These are phyloP conservation scores for Nitzschia sp. DNA, from an alignment of 108 stramenopile genomes.

Conservation along the genomic window DNA sequence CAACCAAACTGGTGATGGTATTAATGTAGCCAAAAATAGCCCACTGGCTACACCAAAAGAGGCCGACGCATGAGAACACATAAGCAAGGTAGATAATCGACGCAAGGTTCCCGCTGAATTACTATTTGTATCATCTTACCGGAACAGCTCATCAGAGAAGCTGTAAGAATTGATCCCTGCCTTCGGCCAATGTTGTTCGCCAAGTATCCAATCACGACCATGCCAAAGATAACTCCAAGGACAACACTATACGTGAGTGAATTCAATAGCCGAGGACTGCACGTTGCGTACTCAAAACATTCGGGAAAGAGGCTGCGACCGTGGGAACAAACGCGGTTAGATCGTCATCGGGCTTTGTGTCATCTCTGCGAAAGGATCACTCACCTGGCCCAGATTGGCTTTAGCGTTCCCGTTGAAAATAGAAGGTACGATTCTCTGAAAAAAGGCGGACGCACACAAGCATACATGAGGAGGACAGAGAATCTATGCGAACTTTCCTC, in stretches of 20 bases:
- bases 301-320: background rate
- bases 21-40: constrained; percentile 22
- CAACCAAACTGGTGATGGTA: constrained; percentile 28
- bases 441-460: background rate
- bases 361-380: constrained; percentile 6
- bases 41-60: constrained; percentile 30
- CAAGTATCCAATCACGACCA: constrained; percentile 53
- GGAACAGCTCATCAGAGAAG: constrained; percentile 60
- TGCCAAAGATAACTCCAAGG: constrained; percentile 63
- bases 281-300: constrained; percentile 7
- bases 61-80: too few relatives aligned
- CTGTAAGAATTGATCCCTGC: constrained; percentile 57
- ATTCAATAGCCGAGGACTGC: constrained; percentile 28
- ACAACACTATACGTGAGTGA: constrained; percentile 62
- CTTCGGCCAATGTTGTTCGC: constrained; percentile 59
- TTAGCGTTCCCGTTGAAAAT: constrained; percentile 69
- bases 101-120: too few relatives aligned
- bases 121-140: too few relatives aligned
- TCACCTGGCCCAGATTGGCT: constrained; percentile 57
- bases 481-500: background rate
- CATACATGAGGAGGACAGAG: background rate
- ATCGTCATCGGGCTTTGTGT: constrained; percentile 39
- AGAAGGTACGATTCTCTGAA: constrained; percentile 67
- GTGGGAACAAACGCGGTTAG: background rate
- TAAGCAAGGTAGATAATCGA: too few relatives aligned